phyloP scores from a whole-genome alignment of 495 filamentous ascomycete genomes.

The Stereocaulon alpinum region DNA sequence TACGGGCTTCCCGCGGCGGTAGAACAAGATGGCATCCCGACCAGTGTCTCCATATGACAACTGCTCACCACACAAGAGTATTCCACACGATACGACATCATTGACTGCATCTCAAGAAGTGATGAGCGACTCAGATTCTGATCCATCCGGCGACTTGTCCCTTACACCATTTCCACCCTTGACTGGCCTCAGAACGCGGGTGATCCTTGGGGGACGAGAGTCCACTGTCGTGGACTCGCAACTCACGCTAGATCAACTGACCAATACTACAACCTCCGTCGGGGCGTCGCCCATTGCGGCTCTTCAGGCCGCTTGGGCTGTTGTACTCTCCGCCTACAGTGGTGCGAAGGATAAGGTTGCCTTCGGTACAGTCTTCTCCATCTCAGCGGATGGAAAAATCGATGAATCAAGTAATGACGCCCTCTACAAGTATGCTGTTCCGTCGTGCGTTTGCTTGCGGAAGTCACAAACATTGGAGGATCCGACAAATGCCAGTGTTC shows the following conservation, averaged over 20 bases:
- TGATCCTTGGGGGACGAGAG: constrained; percentile 6
- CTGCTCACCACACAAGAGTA: not conserved
- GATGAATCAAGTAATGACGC: not conserved
- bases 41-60: not conserved
- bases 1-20: too few species aligned
- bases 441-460: not conserved
- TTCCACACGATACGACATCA: not conserved
- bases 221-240: constrained; percentile 14
- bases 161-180: constrained; percentile 11
- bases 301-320: constrained; percentile 60
- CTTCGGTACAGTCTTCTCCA: constrained; percentile 17
- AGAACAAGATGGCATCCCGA: not conserved
- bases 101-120: not conserved
- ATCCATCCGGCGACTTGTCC: too few species aligned
- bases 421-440: not conserved
- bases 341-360: constrained; percentile 30
- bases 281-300: constrained; percentile 58
- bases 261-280: constrained; percentile 31
- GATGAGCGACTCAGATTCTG: not conserved
- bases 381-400: not conserved
- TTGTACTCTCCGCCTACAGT: constrained; percentile 40
- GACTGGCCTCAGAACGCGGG: constrained; percentile 4
- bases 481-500: not conserved
- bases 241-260: constrained; percentile 32
- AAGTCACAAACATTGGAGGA: not conserved